A percentile compares a stretch with the other conserved stretches of the same genome.
These are phyloP conservation scores for Persicaria maculosa DNA, from an alignment of 148 eudicot genomes.

Conservation along the genomic window DNA sequence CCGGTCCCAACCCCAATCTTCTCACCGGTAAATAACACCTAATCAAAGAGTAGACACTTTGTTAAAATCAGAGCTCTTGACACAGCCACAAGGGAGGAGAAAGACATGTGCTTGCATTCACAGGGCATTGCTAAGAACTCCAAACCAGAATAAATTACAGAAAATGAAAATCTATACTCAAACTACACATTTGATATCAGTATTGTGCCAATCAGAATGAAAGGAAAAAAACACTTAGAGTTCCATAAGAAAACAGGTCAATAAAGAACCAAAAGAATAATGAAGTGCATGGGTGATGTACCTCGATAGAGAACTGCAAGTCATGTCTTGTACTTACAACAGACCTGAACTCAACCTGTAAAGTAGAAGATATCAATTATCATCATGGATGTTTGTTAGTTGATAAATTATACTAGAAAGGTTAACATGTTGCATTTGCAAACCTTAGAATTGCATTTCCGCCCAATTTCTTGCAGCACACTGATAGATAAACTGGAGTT, in stretches of 20 bases:
- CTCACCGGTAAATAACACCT: conserved; percentile 92
- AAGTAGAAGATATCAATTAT: conserved; percentile 8
- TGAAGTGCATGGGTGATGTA: background rate
- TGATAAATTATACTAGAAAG: background rate
- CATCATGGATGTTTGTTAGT: background rate
- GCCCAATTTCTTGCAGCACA: conserved; percentile 91
- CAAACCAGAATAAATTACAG: background rate
- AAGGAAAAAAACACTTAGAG: background rate
- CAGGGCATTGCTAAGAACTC: background rate
- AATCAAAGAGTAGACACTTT: conserved; percentile 19
- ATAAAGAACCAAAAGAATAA: background rate
- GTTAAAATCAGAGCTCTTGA: background rate
- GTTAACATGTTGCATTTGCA: conserved; percentile 11
- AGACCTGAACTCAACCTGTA: conserved; percentile 88
- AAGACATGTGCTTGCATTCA: background rate
- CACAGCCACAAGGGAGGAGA: background rate
- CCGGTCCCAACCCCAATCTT: conserved; percentile 92
- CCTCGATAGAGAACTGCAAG: conserved; percentile 89
- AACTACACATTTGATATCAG: background rate
- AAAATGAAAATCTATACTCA: background rate
- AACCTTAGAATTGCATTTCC: conserved; percentile 87
- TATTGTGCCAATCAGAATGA: background rate
- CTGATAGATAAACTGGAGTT: conserved; percentile 61
- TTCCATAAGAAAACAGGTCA: background rate
- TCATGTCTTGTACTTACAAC: conserved; percentile 65